Evolutionary conservation across 139 green algal genomes (phyloP), one percentile per base, ranked within the genome.

Genomic region (Chlorella sp.): DNA sequence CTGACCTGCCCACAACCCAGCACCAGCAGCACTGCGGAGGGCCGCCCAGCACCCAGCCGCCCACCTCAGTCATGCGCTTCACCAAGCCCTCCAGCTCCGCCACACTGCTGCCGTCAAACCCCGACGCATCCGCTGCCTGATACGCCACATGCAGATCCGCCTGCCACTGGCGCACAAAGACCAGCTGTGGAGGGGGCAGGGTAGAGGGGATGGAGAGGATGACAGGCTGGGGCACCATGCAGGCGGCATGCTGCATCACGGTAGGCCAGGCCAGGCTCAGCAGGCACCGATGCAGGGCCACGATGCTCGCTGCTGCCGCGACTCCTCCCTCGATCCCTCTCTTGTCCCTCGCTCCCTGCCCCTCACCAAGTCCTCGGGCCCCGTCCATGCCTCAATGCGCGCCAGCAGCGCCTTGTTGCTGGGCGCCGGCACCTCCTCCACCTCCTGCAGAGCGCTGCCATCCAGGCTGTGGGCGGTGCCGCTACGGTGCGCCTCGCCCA

Each of bases 311-410:
- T n/a, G n/a, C n/a, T n/a, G n/a, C n/a, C n/a, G n/a, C n/a, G n/a
- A n/a, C n/a, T n/a, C n/a, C n/a, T n/a, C n/a, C n/a, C n/a, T n/a
- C n/a, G n/a, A n/a, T n/a, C n/a, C n/a, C n/a, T n/a, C n/a, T n/a
- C n/a, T n/a, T n/a, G n/a, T n/a, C n/a, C n/a, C 28, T 13, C 1
- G 12, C 71, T 0, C 39, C 38, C 28, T 44, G 44, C 21, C 51
- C 11, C 75, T 34, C 39, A 83, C 78, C 78, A 83, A 16, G 60
- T 83, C 55, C 26, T 83, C 78, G 4, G 78, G 78, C 1, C 26
- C 39, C 11, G 17, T 13, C 78, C 73, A 74, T 15, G 55, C 12
- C 32, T 26, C 12, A 1, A 85, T 47, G 16, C 18, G 13, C 34
- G 51, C 62, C 69, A 51, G 21, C 51, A 80, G 25, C 7, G 26